Percentiles rank a stretch among this genome's conserved stretches.
These are phyloP conservation scores for Casaregolazyma lundiana DNA, from an alignment of 1,139 yeast genomes.

Conservation along the genomic window DNA sequence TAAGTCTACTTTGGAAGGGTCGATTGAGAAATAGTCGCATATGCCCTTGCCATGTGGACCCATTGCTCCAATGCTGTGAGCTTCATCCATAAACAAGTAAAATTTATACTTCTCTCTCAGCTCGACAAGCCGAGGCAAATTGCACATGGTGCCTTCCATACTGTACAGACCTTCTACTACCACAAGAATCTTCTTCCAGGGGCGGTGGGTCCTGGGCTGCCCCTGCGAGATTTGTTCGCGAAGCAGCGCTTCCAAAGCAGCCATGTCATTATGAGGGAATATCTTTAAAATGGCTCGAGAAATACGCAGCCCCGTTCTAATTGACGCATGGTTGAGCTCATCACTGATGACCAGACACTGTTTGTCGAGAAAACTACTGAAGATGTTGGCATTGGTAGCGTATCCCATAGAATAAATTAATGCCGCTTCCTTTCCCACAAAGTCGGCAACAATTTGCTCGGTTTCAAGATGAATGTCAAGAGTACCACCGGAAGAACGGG, in stretches of 20 bases:
- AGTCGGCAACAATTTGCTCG: conserved; percentile 73
- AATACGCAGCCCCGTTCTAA: conserved; percentile 88
- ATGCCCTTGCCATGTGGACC: conserved; percentile 94
- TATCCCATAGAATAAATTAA: conserved; percentile 90
- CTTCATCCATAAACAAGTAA: conserved; percentile 90
- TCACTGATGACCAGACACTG: conserved; percentile 90
- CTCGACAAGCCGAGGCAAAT: conserved; percentile 71
- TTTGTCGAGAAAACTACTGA: conserved; percentile 76
- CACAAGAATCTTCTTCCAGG: conserved; percentile 91
- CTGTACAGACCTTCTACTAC: conserved; percentile 96
- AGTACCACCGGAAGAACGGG: conserved; percentile 72
- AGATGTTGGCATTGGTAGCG: conserved; percentile 91
- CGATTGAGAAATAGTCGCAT: conserved; percentile 84
- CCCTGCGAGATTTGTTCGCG: conserved; percentile 93
- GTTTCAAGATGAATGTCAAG: conserved; percentile 69
- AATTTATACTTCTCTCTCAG: conserved; percentile 83
- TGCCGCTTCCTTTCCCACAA: conserved; percentile 88
- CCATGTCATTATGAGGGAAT: conserved; percentile 89
- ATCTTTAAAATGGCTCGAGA: conserved; percentile 93
- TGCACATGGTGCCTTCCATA: conserved; percentile 96
- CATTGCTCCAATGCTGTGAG: conserved; percentile 96
- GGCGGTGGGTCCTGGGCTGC: conserved; percentile 93
- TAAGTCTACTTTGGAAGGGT: conserved; percentile 72
- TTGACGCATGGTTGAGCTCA: conserved; percentile 92
- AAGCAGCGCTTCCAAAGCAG: conserved; percentile 67